Evolutionary conservation across 768 basidiomycete species (phyloP), one percentile per base, ranked within the genome.

Genomic region (Leccinum boreale): DNA sequence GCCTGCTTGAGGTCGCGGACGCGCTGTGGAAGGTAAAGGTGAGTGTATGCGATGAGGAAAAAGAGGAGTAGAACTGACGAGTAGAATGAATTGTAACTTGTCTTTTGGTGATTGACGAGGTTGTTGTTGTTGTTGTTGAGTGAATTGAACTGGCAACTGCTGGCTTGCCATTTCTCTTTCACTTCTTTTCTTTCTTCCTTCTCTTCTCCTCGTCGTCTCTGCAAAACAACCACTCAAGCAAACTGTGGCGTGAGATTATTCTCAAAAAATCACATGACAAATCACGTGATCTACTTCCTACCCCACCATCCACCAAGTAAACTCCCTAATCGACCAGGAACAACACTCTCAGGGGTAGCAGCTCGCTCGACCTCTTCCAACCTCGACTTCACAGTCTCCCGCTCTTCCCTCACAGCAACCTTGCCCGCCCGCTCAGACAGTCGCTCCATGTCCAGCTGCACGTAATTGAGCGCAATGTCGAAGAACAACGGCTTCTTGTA

Each of bases 381-480:
- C 65, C 82, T 84, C 51, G 86, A 81, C 65, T 78, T 84, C 49
- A 72, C 65, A n/a, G 58, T 49, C 21, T 67, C 67, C 21, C 36
- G 67, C 50, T 46, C 65, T 2, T 66, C 64, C 55, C 11, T 66
- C 4, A 10, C 29, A 21, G 45, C 2, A 73, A 55, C 70, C 74
- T 85, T 86, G 2, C 93, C 93, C 3, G 87, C 90, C 17, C 88
- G 78, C 57, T 80, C 81, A 65, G 85, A 74, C 57, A 97, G 72
- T 52, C 82, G 75, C 47, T 91, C 89, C 85, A 94, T 87, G 65
- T 94, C 90, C 58, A 94, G 73, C 61, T 90, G 85, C 55, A 92
- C 86, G 67, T 96, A 97, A 73, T 96, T 97, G 65, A 94, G 84
- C 17, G 93, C 94, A 59, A 93, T 89, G 69, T 97, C 92, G 74